Conservation (phyloP, 768 basidiomycete species). For the Kwoniella mangroviensis region DNA sequence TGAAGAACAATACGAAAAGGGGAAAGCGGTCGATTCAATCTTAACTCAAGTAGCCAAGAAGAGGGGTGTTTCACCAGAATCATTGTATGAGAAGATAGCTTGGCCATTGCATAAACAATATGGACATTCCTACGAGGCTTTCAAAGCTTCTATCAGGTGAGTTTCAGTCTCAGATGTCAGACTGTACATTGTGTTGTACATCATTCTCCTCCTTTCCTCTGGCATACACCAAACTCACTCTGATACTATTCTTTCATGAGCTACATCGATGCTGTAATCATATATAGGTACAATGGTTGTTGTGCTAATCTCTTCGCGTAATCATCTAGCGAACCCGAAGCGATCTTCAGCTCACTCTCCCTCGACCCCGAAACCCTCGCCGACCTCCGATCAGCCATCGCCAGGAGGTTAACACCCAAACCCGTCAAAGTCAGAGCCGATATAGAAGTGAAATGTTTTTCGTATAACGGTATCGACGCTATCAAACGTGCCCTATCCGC, state of each 20-base stretch:
- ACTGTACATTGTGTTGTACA: background rate
- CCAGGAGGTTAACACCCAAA: conserved; percentile 92
- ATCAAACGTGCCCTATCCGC: conserved; percentile 89
- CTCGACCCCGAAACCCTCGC: conserved; percentile 65
- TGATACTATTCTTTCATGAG: too few species aligned
- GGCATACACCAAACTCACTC: too few species aligned
- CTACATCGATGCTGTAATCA: background rate
- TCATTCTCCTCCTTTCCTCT: too few species aligned
- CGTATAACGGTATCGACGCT: conserved; percentile 92
- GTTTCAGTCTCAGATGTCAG: conserved; percentile 47
- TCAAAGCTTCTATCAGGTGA: conserved; percentile 93
- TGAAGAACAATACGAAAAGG: conserved; percentile 97
- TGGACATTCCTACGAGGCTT: conserved; percentile 95
- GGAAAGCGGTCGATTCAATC: conserved; percentile 82
- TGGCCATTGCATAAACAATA: conserved; percentile 94
- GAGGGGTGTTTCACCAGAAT: conserved; percentile 66
- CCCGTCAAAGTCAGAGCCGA: conserved; percentile 98
- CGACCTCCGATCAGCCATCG: conserved; percentile 79
- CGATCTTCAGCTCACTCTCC: conserved; percentile 75
- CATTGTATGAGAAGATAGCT: conserved; percentile 83
- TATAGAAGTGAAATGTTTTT: conserved; percentile 95
- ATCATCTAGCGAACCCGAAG: conserved; percentile 68
- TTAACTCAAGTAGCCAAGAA: conserved; percentile 60
- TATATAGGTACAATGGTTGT: background rate
- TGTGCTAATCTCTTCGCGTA: background rate